Evolutionary conservation across 352 stramenopile genomes (phyloP).

Genomic region (Phytophthora uliginosa): DNA sequence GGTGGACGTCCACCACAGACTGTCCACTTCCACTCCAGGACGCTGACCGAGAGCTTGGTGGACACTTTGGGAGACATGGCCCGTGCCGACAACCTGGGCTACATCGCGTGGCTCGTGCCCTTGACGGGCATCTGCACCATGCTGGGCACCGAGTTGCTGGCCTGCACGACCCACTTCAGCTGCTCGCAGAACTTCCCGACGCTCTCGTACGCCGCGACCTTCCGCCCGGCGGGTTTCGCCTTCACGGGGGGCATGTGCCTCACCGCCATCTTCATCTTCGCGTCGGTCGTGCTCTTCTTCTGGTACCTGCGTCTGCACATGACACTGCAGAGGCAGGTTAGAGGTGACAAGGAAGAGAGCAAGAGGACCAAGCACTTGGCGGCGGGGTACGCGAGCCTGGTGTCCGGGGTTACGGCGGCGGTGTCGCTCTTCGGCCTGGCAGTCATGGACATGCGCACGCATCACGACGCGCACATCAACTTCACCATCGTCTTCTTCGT

Average conservation of each 20-base stretch:
- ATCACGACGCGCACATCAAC: conserved; percentile 77
- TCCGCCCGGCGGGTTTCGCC: conserved; percentile 69
- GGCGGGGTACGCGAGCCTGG: conserved; percentile 36
- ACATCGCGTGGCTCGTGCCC: conserved; percentile 79
- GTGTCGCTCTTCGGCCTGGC: conserved; percentile 74
- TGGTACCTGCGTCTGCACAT: conserved; percentile 76
- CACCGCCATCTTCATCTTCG: conserved; percentile 81
- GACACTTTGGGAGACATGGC: conserved; percentile 35
- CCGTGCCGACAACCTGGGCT: conserved; percentile 66
- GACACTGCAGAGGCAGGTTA: conserved; percentile 1
- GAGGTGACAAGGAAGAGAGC: neutral
- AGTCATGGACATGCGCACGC: conserved; percentile 79
- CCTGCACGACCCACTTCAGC: conserved; percentile 79
- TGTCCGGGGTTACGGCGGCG: conserved; percentile 40
- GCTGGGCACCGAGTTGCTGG: conserved; percentile 72
- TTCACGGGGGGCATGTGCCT: conserved; percentile 86
- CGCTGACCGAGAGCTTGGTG: conserved; percentile 8
- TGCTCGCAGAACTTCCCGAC: conserved; percentile 83
- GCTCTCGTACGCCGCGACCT: conserved; percentile 87
- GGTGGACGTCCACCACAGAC: conserved; percentile 15
- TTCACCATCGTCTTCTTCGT: conserved; percentile 88
- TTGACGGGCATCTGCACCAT: conserved; percentile 81
- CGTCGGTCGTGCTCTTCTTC: conserved; percentile 64
- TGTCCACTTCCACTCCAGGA: neutral
- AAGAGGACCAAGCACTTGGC: conserved; percentile 14